phyloP scores from a whole-genome alignment of 164 flowering plant genomes.

The Piper longum region DNA sequence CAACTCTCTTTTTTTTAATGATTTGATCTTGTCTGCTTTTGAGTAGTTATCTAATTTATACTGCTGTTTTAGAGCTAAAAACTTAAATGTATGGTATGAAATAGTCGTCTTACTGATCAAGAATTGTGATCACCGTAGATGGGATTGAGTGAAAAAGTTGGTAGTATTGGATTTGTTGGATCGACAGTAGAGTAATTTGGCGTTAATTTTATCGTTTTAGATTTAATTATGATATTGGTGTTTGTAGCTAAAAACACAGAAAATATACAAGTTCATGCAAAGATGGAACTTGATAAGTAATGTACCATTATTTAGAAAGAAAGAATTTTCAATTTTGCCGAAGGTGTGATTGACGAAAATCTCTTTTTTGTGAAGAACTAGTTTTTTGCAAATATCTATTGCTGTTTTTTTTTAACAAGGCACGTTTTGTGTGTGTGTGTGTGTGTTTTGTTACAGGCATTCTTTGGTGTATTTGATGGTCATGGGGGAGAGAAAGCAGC shows the following conservation, averaged over 20 bases:
- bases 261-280: neutral
- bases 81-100: neutral
- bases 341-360: neutral
- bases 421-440: neutral
- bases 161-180: neutral
- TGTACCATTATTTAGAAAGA: neutral
- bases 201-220: no score
- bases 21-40: neutral
- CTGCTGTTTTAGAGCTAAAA: neutral
- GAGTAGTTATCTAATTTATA: neutral
- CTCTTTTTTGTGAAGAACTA: neutral
- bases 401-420: neutral
- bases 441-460: constrained; percentile 22
- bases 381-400: neutral
- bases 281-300: no score
- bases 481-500: constrained; percentile 83
- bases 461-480: constrained; percentile 94
- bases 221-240: no score
- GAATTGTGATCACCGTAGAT: neutral
- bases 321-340: neutral
- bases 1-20: neutral
- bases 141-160: neutral
- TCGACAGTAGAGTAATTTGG: neutral
- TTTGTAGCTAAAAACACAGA: no score
- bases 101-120: neutral